phyloP scores from a whole-genome alignment of 148 eudicot genomes.

The Vaccinium macrocarpon region DNA sequence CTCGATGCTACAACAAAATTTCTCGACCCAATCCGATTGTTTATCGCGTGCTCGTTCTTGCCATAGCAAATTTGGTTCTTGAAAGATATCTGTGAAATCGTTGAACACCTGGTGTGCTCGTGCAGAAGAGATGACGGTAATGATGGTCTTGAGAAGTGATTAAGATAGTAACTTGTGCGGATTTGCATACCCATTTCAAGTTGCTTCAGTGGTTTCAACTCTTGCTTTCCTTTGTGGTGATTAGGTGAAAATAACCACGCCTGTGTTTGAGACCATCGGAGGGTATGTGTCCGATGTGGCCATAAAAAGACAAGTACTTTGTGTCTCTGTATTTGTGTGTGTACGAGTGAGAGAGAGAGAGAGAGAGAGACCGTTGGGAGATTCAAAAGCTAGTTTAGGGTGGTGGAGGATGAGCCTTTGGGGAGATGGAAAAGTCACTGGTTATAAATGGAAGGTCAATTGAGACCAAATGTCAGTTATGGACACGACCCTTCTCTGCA shows the following conservation, averaged over 20 bases:
- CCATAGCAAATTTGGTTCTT: neutral
- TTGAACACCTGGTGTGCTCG: neutral
- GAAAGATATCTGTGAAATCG: conserved; percentile 10
- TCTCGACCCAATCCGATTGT: conserved; percentile 8
- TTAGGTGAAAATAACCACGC: neutral
- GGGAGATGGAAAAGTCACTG: neutral
- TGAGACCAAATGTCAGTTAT: neutral
- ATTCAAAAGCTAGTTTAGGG: neutral
- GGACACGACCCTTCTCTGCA: no score
- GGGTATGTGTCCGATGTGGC: neutral
- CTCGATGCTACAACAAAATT: conserved; percentile 18
- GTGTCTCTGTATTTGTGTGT: no score
- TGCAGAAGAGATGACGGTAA: neutral
- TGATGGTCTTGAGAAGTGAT: neutral
- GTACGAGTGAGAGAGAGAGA: neutral
- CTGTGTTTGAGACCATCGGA: neutral
- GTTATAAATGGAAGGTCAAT: neutral
- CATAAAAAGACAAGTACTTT: neutral
- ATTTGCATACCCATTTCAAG: conserved; percentile 10
- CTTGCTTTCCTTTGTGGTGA: neutral
- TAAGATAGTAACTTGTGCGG: neutral
- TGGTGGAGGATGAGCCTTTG: neutral
- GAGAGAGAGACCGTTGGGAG: neutral
- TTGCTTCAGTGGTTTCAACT: neutral
- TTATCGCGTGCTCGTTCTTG: neutral